Percentiles rank a stretch among this genome's conserved stretches.
phyloP scores from a whole-genome alignment of 805 yeast species.

The Komagataella pseudopastoris region DNA sequence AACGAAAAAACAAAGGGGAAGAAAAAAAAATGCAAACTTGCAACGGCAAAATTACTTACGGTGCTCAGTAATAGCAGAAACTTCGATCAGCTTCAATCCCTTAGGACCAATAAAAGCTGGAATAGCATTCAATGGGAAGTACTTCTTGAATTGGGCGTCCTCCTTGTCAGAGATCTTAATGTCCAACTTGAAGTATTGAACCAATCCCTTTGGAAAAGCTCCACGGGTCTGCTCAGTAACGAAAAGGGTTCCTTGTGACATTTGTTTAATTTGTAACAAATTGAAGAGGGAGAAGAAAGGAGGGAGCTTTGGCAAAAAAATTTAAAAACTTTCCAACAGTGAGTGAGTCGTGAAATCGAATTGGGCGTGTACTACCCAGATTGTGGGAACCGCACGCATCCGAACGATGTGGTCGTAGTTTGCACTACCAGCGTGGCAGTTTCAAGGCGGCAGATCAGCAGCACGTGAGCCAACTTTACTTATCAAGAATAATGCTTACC shows the following conservation, averaged over 20 bases:
- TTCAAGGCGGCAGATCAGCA: neutral
- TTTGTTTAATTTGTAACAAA: constrained; percentile 10
- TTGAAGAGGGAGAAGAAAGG: neutral
- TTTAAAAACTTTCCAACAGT: neutral
- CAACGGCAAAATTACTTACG: constrained; percentile 1
- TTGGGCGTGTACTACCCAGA: neutral
- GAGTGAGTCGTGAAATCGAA: neutral
- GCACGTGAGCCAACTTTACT: neutral
- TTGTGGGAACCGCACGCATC: neutral
- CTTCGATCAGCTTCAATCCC: constrained; percentile 56
- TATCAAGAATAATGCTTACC: neutral
- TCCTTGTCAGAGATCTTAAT: constrained; percentile 26
- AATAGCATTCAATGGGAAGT: constrained; percentile 51
- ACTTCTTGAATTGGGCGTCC: constrained; percentile 26
- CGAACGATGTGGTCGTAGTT: neutral
- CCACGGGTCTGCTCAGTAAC: neutral
- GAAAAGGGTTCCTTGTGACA: constrained; percentile 63
- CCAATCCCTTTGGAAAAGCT: constrained; percentile 31
- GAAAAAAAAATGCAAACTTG: neutral
- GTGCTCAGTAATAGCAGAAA: constrained; percentile 49
- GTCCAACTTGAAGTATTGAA: constrained; percentile 49
- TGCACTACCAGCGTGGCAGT: neutral
- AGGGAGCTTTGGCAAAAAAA: neutral
- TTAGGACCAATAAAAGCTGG: constrained; percentile 57
- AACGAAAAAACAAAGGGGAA: neutral